Evolutionary conservation across 2,329 filamentous ascomycete species (phyloP).

Genomic region (Emergomyces orientalis): DNA sequence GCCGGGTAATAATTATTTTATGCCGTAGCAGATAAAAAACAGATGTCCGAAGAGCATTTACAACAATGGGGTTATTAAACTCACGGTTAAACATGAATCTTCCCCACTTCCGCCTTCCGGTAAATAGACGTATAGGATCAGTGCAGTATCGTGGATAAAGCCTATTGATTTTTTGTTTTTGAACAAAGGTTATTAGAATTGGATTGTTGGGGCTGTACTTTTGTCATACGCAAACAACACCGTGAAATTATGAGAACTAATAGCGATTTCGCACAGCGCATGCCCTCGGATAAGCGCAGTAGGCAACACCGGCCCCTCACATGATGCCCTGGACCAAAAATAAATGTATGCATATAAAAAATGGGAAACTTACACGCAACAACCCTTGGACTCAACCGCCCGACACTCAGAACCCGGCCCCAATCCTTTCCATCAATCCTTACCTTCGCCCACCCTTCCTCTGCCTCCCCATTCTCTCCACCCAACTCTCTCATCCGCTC

Average conservation of each 20-base stretch:
- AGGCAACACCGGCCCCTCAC: background rate
- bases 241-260: too few species aligned
- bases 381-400: slow-evolving; percentile 76
- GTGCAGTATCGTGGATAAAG: slow-evolving; percentile 38
- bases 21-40: background rate
- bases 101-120: slow-evolving; percentile 34
- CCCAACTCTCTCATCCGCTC: slow-evolving; percentile 59
- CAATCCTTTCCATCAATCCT: slow-evolving; percentile 89
- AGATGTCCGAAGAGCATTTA: too few species aligned
- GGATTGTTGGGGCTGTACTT: too few species aligned
- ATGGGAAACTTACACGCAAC: slow-evolving; percentile 62
- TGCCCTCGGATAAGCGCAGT: background rate
- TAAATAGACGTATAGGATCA: slow-evolving; percentile 40
- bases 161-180: slow-evolving; percentile 19
- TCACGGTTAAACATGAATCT: slow-evolving; percentile 39
- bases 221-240: background rate
- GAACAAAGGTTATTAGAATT: background rate
- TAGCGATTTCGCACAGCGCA: background rate
- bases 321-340: background rate
- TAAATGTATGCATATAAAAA: background rate
- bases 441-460: slow-evolving; percentile 79
- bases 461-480: slow-evolving; percentile 53
- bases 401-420: slow-evolving; percentile 88
- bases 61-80: slow-evolving; percentile 13
- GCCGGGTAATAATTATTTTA: background rate